phyloP scores from a whole-genome alignment of 208 protist genomes.

The Leishmania guyanensis region DNA sequence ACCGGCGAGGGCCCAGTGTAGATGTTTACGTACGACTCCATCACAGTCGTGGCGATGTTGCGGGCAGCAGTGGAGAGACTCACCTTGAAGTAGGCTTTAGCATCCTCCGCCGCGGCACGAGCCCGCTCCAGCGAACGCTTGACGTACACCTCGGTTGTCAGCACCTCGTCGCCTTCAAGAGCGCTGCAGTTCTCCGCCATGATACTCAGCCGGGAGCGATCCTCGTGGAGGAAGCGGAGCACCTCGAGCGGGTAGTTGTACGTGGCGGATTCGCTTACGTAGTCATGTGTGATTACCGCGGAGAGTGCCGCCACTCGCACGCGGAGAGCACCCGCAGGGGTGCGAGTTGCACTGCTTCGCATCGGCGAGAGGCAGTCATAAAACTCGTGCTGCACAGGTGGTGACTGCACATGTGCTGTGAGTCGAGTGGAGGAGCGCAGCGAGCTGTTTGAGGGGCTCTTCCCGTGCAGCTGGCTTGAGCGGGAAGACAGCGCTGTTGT shows the following conservation, averaged over 20 bases:
- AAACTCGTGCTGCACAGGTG: background rate
- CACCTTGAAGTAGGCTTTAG: conserved; percentile 60
- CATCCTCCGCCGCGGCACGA: conserved; percentile 24
- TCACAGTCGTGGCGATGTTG: conserved; percentile 60
- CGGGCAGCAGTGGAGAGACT: conserved; percentile 41
- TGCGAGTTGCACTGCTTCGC: background rate
- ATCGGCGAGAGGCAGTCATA: background rate
- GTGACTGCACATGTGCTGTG: background rate
- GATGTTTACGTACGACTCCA: conserved; percentile 53
- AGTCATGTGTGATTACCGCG: conserved; percentile 29
- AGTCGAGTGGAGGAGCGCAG: background rate
- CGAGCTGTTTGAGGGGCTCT: background rate
- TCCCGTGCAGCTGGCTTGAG: too few relatives aligned
- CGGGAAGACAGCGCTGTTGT: background rate
- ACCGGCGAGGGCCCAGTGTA: conserved; percentile 52
- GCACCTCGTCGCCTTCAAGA: conserved; percentile 6
- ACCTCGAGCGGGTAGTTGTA: conserved; percentile 54
- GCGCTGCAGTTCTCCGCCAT: conserved; percentile 46
- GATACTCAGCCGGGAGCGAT: conserved; percentile 53
- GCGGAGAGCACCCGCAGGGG: conserved; percentile 7
- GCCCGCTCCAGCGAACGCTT: conserved; percentile 35
- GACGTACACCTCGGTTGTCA: conserved; percentile 50
- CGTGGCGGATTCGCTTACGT: conserved; percentile 26
- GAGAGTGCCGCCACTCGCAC: conserved; percentile 42
- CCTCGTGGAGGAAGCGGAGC: conserved; percentile 52